Base-by-base conservation (phyloP, 1,284 basidiomycete species). In the Agaricales sp. region DNA sequence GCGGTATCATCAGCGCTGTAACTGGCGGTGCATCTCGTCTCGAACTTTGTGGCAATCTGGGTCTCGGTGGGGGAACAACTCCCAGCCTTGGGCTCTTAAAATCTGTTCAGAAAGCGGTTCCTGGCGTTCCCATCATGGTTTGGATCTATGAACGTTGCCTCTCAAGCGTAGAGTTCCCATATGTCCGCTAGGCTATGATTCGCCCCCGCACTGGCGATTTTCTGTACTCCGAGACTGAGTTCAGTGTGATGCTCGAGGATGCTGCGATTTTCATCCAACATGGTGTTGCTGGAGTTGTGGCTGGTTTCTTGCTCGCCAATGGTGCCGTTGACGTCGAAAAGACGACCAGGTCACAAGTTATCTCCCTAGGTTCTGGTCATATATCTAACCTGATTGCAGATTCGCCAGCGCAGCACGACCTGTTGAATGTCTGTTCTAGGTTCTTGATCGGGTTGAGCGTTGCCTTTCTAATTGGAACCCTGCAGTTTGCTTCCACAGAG, bases 401-500 rank as follows among this genome's bases (percentile, higher is more conserved):
- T 64, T 88, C 3, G 72, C 78, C 11, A 67, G 74, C 30, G 77
- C 74, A 48, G 80, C 83, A 14, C 56, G 65, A 16, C 80, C 81
- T 1, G 58, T 87, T 51, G 73, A 87, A 75, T 77, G 87, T 80
- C 51, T 49, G 60, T 37, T 47, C n/a, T 18, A 35, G 43, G 14
- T 45, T 24, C 14, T 16, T 37, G 48, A 43, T 49, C 41, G 24
- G 43, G 49, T 12, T 50, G 47, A 20, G 41, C 46, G 39, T 25
- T 18, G 20, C 41, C 41, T 57, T 37, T 48, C 43, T 50, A 23
- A 30, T 23, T 16, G 25, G 14, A 46, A 12, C 19, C 45, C 45
- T 19, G 25, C 47, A 88, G 87, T 88, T 25, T 88, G 84, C 55
- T 91, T 91, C 60, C 88, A 91, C 59, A 71, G 88, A 49, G 88